Base-by-base conservation (phyloP, 768 basidiomycete genomes). In the Phlebiopsis gigantea region DNA sequence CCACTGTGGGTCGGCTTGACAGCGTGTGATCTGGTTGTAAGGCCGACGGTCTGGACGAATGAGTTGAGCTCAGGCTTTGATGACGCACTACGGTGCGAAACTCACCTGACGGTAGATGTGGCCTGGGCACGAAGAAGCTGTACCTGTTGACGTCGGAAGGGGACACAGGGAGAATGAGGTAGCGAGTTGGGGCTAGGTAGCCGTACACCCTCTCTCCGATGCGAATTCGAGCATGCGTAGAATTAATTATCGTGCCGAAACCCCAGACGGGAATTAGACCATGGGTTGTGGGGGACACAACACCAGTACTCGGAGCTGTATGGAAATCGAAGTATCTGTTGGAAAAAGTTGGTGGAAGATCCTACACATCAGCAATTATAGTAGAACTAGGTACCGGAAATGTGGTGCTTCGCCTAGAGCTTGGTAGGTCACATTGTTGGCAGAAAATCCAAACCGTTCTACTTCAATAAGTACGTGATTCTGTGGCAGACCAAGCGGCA, bases 211-310 rank as follows among this genome's bases (percentile, higher is more conserved):
- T 75, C 65, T 88, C 86, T 6, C 83, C 85, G 30, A 69, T 53
- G 22, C 68, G 55, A 28, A 87, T 77, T 52, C 74, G 74, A 1
- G 72, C 65, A 63, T 81, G 78, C 0, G 73, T 73, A 0, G 84
- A 86, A 42, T 62, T 65, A 4, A 79, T 63, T 3, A 88, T 66
- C 0, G 79, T 82, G 12, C 81, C 86, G 57, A 86, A 88, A 8
- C 85, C 87, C 86, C 86, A 88, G 5, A 87, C 87, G 0, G 86
- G 86, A 17, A 85, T 77, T 25, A 88, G 64, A 0, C 85, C 87
- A 63, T 87, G 81, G 0, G 79, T 80, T 54, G 72, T 70, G 4
- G 75, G 61, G 3, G 79, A 79, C 5, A 76, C 72, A 9, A 62
- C 63, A 28, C 60, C 56, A 5, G 71, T 56, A 4, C 73, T 70